These are phyloP conservation scores for Raffaelea albimanens DNA, from an alignment of 2,329 filamentous ascomycete genomes.

Conservation along the genomic window DNA sequence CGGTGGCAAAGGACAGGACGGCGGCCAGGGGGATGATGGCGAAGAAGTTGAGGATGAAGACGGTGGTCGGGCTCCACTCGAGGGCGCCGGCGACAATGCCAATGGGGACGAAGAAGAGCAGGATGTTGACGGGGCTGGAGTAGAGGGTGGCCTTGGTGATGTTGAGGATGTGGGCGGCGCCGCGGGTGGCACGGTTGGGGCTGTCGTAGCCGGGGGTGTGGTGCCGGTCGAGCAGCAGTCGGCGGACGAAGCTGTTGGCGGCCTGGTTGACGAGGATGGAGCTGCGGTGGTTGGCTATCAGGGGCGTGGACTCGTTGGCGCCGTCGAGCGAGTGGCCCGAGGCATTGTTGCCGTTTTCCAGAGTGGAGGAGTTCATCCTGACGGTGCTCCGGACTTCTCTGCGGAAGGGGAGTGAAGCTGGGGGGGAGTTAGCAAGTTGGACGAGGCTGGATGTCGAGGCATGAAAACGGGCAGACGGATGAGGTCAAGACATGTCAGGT, in stretches of 20 bases:
- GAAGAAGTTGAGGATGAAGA: conserved; percentile 72
- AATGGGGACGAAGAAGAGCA: conserved; percentile 64
- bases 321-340: conserved; percentile 1
- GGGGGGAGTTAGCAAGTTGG: not conserved
- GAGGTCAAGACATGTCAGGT: no score
- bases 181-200: conserved; percentile 33
- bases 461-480: no score
- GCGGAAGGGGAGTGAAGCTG: conserved; percentile 21
- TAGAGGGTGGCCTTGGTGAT: conserved; percentile 47
- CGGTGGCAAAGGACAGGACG: conserved; percentile 76
- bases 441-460: no score
- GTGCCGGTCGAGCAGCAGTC: conserved; percentile 33
- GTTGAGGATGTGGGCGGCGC: conserved; percentile 42
- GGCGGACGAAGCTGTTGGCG: conserved; percentile 15
- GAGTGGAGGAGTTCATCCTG: not conserved
- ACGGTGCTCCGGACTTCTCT: conserved; percentile 13
- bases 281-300: conserved; percentile 13
- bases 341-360: not conserved
- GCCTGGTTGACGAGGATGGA: not conserved
- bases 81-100: conserved; percentile 58
- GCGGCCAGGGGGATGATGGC: conserved; percentile 83
- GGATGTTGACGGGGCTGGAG: conserved; percentile 58
- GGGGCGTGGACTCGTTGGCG: conserved; percentile 27
- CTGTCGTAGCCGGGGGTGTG: conserved; percentile 44
- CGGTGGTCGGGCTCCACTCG: conserved; percentile 54